A percentile compares a stretch with the other conserved stretches of the same genome.
Evolutionary conservation across 768 basidiomycete genomes (phyloP).

Genomic region (Boletus eberwhitei): DNA sequence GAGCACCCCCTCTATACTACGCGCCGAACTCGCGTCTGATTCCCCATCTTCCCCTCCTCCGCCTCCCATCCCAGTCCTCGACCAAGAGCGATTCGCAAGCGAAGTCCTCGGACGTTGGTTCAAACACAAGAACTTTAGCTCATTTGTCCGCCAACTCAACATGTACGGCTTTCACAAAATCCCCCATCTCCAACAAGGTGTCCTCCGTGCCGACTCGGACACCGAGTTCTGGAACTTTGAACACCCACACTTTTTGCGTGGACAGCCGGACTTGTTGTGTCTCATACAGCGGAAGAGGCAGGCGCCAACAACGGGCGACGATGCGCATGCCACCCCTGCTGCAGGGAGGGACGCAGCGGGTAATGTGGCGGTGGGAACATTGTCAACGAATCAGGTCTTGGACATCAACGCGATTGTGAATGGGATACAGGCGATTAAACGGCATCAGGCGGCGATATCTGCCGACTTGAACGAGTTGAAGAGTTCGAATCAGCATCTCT

Average conservation of each 20-base stretch:
- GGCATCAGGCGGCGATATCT: constrained; percentile 90
- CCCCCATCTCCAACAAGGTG: constrained; percentile 93
- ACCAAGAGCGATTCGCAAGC: constrained; percentile 85
- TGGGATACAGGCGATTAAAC: constrained; percentile 82
- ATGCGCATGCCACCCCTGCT: constrained; percentile 17
- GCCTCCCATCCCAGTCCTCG: constrained; percentile 57
- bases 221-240: constrained; percentile 90
- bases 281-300: constrained; percentile 86
- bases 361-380: constrained; percentile 18
- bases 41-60: background rate
- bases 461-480: constrained; percentile 87
- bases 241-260: constrained; percentile 84
- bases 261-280: constrained; percentile 82
- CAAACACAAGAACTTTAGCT: constrained; percentile 96
- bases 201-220: constrained; percentile 76
- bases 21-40: background rate
- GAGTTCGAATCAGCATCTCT: constrained; percentile 81
- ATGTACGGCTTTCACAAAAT: constrained; percentile 98
- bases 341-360: constrained; percentile 15
- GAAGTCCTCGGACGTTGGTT: constrained; percentile 93
- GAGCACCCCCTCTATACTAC: constrained; percentile 7
- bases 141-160: constrained; percentile 92
- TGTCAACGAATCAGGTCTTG: constrained; percentile 52
- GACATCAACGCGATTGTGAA: constrained; percentile 78
- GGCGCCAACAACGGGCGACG: constrained; percentile 34